Percentiles rank a stretch among this genome's conserved stretches.
These are phyloP conservation scores for Ceratobasidium papillatum DNA, from an alignment of 1,284 basidiomycete species.

Conservation along the genomic window DNA sequence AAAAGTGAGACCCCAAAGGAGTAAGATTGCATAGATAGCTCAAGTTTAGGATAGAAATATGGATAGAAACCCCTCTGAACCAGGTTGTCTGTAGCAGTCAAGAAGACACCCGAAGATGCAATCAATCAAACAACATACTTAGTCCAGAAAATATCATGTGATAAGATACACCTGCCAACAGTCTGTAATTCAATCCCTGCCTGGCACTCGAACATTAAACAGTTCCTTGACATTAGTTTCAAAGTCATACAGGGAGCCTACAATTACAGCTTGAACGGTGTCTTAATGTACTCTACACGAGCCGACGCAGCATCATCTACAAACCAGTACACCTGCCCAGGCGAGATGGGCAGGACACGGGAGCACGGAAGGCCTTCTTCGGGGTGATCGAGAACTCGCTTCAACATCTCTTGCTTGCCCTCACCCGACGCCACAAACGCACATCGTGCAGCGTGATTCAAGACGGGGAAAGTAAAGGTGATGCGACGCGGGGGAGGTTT, in stretches of 20 bases:
- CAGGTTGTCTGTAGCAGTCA: too few species aligned
- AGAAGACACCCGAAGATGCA: too few species aligned
- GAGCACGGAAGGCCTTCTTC: slow-evolving; percentile 85
- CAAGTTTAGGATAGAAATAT: too few species aligned
- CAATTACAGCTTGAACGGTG: slow-evolving; percentile 46
- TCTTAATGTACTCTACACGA: slow-evolving; percentile 64
- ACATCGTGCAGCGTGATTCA: slow-evolving; percentile 88
- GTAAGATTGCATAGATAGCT: too few species aligned
- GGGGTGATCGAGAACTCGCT: slow-evolving; percentile 80
- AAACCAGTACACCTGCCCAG: slow-evolving; percentile 92
- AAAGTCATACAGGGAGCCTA: background rate
- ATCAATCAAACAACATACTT: too few species aligned
- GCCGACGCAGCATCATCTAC: slow-evolving; percentile 81
- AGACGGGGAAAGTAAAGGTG: slow-evolving; percentile 90
- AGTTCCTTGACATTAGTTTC: background rate
- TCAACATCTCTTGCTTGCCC: slow-evolving; percentile 83
- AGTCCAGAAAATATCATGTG: too few species aligned
- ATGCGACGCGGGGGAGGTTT: slow-evolving; percentile 93
- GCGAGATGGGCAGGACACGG: slow-evolving; percentile 78
- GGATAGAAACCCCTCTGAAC: too few species aligned
- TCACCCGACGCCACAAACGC: slow-evolving; percentile 90
- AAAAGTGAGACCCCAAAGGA: too few species aligned
- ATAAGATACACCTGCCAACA: too few species aligned
- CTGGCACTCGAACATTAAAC: too few species aligned
- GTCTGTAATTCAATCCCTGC: too few species aligned